Conservation (phyloP, 805 yeast species). For the Pichia exigua region DNA sequence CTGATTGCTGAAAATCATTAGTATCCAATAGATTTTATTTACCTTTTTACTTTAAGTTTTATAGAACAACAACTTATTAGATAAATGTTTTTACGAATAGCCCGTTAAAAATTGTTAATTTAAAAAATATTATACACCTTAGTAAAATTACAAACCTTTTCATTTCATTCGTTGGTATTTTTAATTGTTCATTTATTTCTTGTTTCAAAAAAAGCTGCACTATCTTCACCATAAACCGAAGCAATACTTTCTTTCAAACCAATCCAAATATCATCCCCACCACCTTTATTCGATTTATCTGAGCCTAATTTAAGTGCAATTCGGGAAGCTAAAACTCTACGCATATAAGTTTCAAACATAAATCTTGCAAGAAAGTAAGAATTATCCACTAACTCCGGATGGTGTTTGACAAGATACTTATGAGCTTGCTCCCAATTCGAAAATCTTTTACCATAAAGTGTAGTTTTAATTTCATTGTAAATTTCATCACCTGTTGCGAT, state of each 20-base stretch:
- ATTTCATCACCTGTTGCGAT: slow-evolving; percentile 23
- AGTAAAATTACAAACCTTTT: background rate
- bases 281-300: slow-evolving; percentile 17
- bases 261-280: slow-evolving; percentile 18
- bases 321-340: slow-evolving; percentile 27
- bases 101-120: background rate
- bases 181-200: background rate
- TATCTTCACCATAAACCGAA: slow-evolving; percentile 38
- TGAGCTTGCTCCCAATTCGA: slow-evolving; percentile 14
- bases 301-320: slow-evolving; percentile 22
- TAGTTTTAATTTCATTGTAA: slow-evolving; percentile 14
- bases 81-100: no score
- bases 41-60: no score
- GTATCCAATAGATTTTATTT: no score
- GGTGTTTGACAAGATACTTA: slow-evolving; percentile 7
- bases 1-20: background rate
- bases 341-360: slow-evolving; percentile 25
- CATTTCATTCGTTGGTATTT: no score
- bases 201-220: slow-evolving; percentile 13
- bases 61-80: no score
- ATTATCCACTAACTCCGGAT: slow-evolving; percentile 19
- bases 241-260: slow-evolving; percentile 48
- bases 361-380: slow-evolving; percentile 20
- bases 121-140: background rate
- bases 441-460: slow-evolving; percentile 14